These are phyloP conservation scores for Fusarium begoniae DNA, from an alignment of 2,329 filamentous ascomycete genomes.

Conservation along the genomic window DNA sequence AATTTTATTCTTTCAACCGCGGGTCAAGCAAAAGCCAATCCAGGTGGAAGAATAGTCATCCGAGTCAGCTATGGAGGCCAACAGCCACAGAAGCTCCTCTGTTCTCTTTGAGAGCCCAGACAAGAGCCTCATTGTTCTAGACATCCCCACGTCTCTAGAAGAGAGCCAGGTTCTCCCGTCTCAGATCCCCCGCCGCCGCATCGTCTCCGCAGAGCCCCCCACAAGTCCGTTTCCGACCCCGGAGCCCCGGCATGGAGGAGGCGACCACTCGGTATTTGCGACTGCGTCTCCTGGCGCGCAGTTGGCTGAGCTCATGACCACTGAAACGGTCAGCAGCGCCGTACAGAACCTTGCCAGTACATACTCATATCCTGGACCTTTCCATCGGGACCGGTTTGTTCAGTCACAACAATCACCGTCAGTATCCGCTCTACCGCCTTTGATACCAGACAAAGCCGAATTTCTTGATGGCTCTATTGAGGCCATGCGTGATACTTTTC, in stretches of 20 bases:
- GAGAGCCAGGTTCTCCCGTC: conserved; percentile 65
- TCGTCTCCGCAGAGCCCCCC: conserved; percentile 57
- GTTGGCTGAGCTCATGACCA: conserved; percentile 63
- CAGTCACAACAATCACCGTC: conserved; percentile 9
- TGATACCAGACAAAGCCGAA: conserved; percentile 54
- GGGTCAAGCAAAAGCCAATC: background rate
- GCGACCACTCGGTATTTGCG: conserved; percentile 41
- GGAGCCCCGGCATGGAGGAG: conserved; percentile 52
- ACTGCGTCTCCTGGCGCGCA: conserved; percentile 55
- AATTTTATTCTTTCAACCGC: conserved; percentile 21
- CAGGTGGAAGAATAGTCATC: conserved; percentile 19
- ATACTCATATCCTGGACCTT: conserved; percentile 53
- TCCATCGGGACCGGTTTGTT: conserved; percentile 55
- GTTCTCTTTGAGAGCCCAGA: conserved; percentile 47
- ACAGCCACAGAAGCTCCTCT: conserved; percentile 34
- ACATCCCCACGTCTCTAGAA: conserved; percentile 76
- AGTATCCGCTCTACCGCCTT: conserved; percentile 13
- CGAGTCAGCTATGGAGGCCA: background rate
- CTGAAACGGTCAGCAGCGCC: conserved; percentile 56
- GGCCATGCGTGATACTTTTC: conserved; percentile 53
- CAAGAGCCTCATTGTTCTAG: conserved; percentile 66
- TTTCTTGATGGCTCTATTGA: conserved; percentile 61
- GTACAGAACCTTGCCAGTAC: conserved; percentile 49
- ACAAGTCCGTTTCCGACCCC: conserved; percentile 60
- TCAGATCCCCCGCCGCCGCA: conserved; percentile 49